A percentile compares a stretch with the other conserved stretches of the same genome.
Evolutionary conservation across 352 stramenopile species (phyloP).

Genomic region (Phytopythium cucurbitacearum): DNA sequence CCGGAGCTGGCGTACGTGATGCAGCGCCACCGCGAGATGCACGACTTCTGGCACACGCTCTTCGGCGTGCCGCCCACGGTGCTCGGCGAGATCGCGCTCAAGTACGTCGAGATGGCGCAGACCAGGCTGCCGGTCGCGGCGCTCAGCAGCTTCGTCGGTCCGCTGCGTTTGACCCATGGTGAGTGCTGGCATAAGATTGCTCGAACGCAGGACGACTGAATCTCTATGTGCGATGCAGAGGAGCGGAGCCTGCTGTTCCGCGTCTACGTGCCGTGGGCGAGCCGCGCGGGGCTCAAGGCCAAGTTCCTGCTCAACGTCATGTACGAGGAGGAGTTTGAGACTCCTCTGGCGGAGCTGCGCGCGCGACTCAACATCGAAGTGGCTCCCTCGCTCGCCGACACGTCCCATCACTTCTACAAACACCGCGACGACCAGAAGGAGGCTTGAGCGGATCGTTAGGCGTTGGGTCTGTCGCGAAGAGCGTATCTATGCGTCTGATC

Average conservation of each 20-base stretch:
- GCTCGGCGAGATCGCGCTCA: slow-evolving; percentile 94
- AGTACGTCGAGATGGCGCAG: slow-evolving; percentile 97
- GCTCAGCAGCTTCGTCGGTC: slow-evolving; percentile 90
- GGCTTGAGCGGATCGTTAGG: too few species aligned
- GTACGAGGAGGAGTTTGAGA: slow-evolving; percentile 96
- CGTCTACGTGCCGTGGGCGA: slow-evolving; percentile 94
- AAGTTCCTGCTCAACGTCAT: slow-evolving; percentile 91
- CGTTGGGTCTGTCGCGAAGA: too few species aligned
- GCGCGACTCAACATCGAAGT: slow-evolving; percentile 46
- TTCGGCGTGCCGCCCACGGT: slow-evolving; percentile 93
- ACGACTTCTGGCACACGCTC: slow-evolving; percentile 97
- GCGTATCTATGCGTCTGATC: too few species aligned
- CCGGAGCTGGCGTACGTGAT: slow-evolving; percentile 96
- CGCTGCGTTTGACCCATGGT: slow-evolving; percentile 69
- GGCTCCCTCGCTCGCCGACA: slow-evolving; percentile 30
- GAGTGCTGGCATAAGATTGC: slow-evolving; percentile 5
- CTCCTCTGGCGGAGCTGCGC: slow-evolving; percentile 84
- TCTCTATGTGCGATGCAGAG: slow-evolving; percentile 3
- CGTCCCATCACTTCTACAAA: slow-evolving; percentile 18
- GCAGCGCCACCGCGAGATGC: slow-evolving; percentile 90
- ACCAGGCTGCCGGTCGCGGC: slow-evolving; percentile 93
- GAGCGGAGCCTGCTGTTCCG: slow-evolving; percentile 78
- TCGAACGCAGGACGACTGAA: not conserved
- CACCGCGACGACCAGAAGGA: too few species aligned
- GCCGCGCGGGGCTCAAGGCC: slow-evolving; percentile 60